These are phyloP conservation scores for Aspergillus conjunctus DNA, from an alignment of 495 filamentous ascomycete species.

Conservation along the genomic window DNA sequence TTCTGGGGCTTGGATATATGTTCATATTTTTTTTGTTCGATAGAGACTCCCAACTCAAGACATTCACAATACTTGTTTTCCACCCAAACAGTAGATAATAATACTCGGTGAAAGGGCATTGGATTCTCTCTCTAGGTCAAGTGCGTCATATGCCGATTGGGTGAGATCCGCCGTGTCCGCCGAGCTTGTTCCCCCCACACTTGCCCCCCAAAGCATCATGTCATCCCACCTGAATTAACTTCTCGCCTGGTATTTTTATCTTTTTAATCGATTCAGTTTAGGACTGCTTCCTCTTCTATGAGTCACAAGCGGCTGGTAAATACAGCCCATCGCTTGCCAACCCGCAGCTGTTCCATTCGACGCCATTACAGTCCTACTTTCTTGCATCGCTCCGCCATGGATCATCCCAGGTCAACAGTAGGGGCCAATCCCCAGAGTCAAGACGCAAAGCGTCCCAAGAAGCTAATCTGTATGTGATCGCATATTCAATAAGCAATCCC, in stretches of 20 bases:
- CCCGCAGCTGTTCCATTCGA: neutral
- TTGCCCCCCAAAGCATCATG: neutral
- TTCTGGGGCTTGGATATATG: slow-evolving; percentile 9
- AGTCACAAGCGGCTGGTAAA: neutral
- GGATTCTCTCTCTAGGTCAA: neutral
- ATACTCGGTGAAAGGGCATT: too few species aligned
- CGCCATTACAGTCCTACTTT: neutral
- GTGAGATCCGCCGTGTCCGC: slow-evolving; percentile 3
- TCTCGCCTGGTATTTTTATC: too few species aligned
- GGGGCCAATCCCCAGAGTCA: slow-evolving; percentile 6
- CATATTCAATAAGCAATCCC: too few species aligned
- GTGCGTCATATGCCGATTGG: slow-evolving; percentile 9
- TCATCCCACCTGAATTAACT: slow-evolving; percentile 11
- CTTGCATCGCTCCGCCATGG: slow-evolving; percentile 9
- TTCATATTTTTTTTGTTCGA: slow-evolving; percentile 28
- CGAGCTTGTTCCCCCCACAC: neutral
- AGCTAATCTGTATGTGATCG: slow-evolving; percentile 46
- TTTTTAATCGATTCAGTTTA: neutral
- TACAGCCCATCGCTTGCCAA: neutral
- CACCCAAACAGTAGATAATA: too few species aligned
- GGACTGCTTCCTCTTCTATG: slow-evolving; percentile 1
- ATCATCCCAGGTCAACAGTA: neutral
- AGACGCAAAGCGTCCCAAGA: slow-evolving; percentile 39
- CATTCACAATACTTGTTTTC: neutral
- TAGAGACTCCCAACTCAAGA: slow-evolving; percentile 43